Conservation (phyloP, 1,284 basidiomycete genomes). For the Austroboletus novae-zelandiae region DNA sequence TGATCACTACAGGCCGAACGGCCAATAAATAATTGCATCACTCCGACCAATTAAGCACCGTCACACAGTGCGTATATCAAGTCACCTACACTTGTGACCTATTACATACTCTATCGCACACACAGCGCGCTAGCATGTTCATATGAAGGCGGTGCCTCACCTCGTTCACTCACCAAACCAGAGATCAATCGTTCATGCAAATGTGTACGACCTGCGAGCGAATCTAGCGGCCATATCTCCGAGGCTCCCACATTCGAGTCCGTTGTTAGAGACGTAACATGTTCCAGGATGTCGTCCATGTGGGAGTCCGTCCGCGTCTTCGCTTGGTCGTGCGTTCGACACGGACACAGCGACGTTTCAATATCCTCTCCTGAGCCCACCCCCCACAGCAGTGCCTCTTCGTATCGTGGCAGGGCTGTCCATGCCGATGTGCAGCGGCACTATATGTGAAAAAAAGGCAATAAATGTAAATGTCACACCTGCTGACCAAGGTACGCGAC, state of each 20-base stretch:
- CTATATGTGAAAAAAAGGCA: constrained; percentile 34
- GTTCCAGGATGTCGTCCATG: constrained; percentile 16
- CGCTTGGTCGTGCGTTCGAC: constrained; percentile 25
- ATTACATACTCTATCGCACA: background rate
- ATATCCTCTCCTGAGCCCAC: constrained; percentile 28
- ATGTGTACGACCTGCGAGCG: constrained; percentile 40
- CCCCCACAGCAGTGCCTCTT: constrained; percentile 37
- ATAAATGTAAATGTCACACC: background rate
- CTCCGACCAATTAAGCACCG: too few species aligned
- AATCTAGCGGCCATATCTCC: constrained; percentile 22
- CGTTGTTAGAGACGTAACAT: constrained; percentile 32
- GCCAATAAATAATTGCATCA: background rate
- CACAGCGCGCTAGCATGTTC: constrained; percentile 21
- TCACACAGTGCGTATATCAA: background rate
- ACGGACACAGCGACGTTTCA: constrained; percentile 42
- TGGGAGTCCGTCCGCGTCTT: constrained; percentile 6
- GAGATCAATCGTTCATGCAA: constrained; percentile 61
- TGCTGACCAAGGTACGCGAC: background rate
- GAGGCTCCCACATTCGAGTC: constrained; percentile 21
- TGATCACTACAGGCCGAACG: background rate
- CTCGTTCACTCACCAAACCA: constrained; percentile 60
- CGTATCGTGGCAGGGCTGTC: constrained; percentile 72
- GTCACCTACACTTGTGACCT: background rate
- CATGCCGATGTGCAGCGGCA: constrained; percentile 80
- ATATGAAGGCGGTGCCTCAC: constrained; percentile 66